Base-by-base conservation (phyloP, 371 early-diverging fungal species). In the Mucor circinelloides region DNA sequence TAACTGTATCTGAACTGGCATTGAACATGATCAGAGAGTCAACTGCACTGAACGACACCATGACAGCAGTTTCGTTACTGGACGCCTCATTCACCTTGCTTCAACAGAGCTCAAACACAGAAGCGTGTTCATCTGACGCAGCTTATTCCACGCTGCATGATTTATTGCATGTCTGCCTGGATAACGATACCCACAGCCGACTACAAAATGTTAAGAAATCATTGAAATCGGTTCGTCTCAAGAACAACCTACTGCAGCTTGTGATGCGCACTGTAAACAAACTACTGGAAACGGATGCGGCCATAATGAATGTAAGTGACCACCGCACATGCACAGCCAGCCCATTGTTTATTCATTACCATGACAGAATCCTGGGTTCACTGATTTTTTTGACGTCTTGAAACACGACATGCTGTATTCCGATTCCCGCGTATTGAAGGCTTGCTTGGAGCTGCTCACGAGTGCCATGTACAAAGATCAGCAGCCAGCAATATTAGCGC, bases 381-480 rank as follows among this genome's bases (percentile, higher is more conserved):
- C 72, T 44, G 63, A 75, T 38, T 9, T 68, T 13, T 27, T 84
- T 17, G 69, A 71, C 30, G 75, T 85, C 13, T 50, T 86, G 9
- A 66, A 70, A 55, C 69, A 69, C 10, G 38, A 63, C 13, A 61
- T 59, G 6, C 52, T 77, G 13, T 77, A 77, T 64, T 71, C 83
- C 0, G 85, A 84, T 54, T 77, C 81, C 19, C 71, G 83, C 9
- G 79, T 87, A 0, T 69, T 87, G 42, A 86, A 86, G 67, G 70
- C 74, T 3, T 72, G 70, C 23, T 58, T 87, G 21, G 67, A 64
- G 8, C 63, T 83, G 27, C 62, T 85, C 1, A 79, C 80, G 0
- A 67, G 63, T 6, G 60, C 75, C 7, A 60, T 85, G 32, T 77
- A 74, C 56, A 63, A 70, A 19, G 30, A 31, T 36, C 17, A 55